Evolutionary conservation across 345 rosid species (phyloP).

Genomic region (Gossypium stocksii): DNA sequence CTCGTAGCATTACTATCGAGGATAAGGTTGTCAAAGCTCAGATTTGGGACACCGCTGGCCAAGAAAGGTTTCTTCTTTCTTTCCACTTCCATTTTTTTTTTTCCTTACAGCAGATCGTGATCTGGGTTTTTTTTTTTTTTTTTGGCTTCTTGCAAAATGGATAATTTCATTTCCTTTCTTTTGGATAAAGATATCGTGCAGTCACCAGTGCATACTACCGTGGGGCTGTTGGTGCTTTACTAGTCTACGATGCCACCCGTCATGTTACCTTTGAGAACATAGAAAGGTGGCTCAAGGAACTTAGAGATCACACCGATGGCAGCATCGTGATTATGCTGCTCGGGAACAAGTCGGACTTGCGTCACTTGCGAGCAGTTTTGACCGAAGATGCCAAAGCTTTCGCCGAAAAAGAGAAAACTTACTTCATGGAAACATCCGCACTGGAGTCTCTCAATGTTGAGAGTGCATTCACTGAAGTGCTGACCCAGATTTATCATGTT

Average conservation of each 20-base stretch:
- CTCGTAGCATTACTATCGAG: slow-evolving; percentile 60
- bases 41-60: slow-evolving; percentile 95
- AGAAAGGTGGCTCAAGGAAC: slow-evolving; percentile 88
- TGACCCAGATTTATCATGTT: slow-evolving; percentile 70
- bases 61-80: slow-evolving; percentile 49
- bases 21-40: slow-evolving; percentile 84
- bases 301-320: slow-evolving; percentile 73
- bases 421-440: slow-evolving; percentile 89
- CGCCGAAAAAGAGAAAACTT: slow-evolving; percentile 64
- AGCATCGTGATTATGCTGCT: slow-evolving; percentile 88
- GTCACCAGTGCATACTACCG: slow-evolving; percentile 89
- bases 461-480: slow-evolving; percentile 73
- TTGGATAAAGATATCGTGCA: slow-evolving; percentile 57
- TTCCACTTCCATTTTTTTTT: background rate
- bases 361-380: slow-evolving; percentile 76
- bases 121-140: background rate
- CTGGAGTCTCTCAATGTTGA: slow-evolving; percentile 79
- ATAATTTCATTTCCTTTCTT: background rate
- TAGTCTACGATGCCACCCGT: slow-evolving; percentile 82
- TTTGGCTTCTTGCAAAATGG: background rate
- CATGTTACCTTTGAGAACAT: slow-evolving; percentile 78
- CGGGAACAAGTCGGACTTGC: slow-evolving; percentile 87
- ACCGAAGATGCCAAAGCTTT: slow-evolving; percentile 58
- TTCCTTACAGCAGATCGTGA: background rate
- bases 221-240: slow-evolving; percentile 83